Base-by-base conservation (phyloP, 2,329 filamentous ascomycete genomes). In the Pyrenophora teres region DNA sequence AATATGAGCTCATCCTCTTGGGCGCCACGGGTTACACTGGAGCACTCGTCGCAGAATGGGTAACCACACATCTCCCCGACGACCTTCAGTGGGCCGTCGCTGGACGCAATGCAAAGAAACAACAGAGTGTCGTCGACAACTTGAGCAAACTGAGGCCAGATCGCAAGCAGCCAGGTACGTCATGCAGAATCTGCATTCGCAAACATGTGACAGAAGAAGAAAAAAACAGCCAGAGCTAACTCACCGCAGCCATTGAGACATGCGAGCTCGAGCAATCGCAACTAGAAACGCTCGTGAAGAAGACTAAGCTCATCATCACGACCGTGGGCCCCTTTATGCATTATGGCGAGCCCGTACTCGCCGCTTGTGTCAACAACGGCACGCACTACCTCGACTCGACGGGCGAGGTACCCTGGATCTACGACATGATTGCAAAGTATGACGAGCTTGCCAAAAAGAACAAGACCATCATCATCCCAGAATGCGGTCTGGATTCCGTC, bases 81-180 rank as follows among this genome's bases (percentile, higher is more conserved):
- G 83, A 90, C 69, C 73, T 96, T 56, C 91, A 85, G 77, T 97
- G 92, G 92, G 92, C 90, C 12, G 79, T 97, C 48, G 90, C 91
- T 39, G 92, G 92, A 25, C 88, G 92, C 21, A 92, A 89, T n/a
- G 77, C 81, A 41, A 77, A 80, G 41, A 96, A 96, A 73, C 81
- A 97, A 4, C 82, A 88, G 60, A 75, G 77, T 35, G 74, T 97
- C 9, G 84, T 86, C 6, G 78, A 85, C 45, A 84, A 89, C 47
- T 81, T 92, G 69, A 85, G 85, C 63, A 70, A 76, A 50, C 65
- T 88, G 52, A 89, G 89, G 68, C 79, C 86, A 2, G 86, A 95
- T 71, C 86, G 92, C 46, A 68, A 77, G 31, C 81, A 83, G 46
- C 91, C 92, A 67, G 84, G 88, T 89, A 81, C 41, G 54, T 39